Evolutionary conservation across 495 filamentous ascomycete genomes (phyloP).

Genomic region (Talaromyces trachyspermus): DNA sequence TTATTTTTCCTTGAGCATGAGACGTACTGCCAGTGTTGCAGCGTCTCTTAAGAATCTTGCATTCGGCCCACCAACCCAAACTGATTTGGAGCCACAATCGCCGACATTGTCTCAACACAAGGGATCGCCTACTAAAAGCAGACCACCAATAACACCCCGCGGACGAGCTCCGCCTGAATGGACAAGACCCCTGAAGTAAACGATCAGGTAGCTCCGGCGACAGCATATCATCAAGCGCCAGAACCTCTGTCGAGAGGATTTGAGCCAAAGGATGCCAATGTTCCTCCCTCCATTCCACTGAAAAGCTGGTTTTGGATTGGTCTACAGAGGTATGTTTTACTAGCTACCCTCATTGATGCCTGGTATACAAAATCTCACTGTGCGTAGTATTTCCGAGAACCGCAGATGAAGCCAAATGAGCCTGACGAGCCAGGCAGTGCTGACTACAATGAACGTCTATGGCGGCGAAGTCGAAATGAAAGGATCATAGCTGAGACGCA

Average conservation of each 20-base stretch:
- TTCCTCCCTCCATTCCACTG: constrained; percentile 59
- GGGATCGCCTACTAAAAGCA: constrained; percentile 29
- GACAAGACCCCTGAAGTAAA: constrained; percentile 71
- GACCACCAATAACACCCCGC: constrained; percentile 42
- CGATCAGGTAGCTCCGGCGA: constrained; percentile 59
- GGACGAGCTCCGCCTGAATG: constrained; percentile 62
- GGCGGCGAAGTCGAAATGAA: constrained; percentile 90
- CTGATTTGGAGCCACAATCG: constrained; percentile 22
- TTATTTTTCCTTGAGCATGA: constrained; percentile 56
- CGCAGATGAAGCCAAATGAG: constrained; percentile 95
- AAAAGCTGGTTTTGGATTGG: constrained; percentile 86
- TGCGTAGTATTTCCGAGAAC: constrained; percentile 86
- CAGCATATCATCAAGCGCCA: constrained; percentile 67
- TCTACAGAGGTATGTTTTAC: constrained; percentile 65
- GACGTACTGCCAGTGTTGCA: constrained; percentile 65
- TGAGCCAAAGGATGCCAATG: constrained; percentile 47
- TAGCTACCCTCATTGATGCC: constrained; percentile 9
- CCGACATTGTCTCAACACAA: constrained; percentile 15
- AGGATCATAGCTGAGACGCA: constrained; percentile 85
- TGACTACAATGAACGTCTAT: constrained; percentile 94
- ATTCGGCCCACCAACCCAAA: constrained; percentile 40
- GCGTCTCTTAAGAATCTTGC: constrained; percentile 63
- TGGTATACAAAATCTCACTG: constrained; percentile 3
- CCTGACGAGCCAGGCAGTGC: constrained; percentile 92
- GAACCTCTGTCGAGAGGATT: constrained; percentile 71